Evolutionary conservation across 345 rosid genomes (phyloP), one percentile per base, ranked within the genome.

Genomic region (Acer saccharum): DNA sequence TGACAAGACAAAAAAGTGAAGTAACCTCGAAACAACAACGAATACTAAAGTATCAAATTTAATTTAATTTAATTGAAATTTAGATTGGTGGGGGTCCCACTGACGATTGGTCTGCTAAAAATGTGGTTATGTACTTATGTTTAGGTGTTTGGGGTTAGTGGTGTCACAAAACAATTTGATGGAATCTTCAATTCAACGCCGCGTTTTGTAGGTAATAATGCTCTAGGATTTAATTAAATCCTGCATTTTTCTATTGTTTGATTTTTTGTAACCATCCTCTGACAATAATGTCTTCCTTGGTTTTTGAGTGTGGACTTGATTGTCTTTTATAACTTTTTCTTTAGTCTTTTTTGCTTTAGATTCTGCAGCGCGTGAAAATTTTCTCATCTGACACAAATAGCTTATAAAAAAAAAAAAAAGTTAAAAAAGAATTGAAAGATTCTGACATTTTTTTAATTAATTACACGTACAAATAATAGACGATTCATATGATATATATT

Each of bases 111-210:
- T 57, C 35, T 13, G 16, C 25, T 23, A 23, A 16, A 23, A 23
- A 23, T 23, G 25, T 23, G 25, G 25, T 50, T 23, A 5, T 23
- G 25, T 23, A 1, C 0, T 50, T 23, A 5, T 17, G 55, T 50
- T 50, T 27, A 27, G 1, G 29, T 1, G 29, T 27, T 2, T 27
- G 29, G 29, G 29, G 29, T 27, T 27, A 1, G 1, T 50, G 18
- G 8, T 35, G n/a, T 20, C 21, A 21, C 68, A 58, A 58, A 21
- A 29, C 67, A 57, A 57, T 4, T 4, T 2, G 16, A 25, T 46
- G 44, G 77, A 74, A 46, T 74, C 48, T 48, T 64, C 11, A 48
- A 25, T 74, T 44, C 44, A 64, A 64, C 62, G 77, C 69, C 77
- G 70, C 46, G 77, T 23, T 44, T 74, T 25, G 13, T 17, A 50